Percentiles rank a stretch among this genome's conserved stretches.
phyloP scores from a whole-genome alignment of 805 yeast genomes.

The Torulaspora maleeae region DNA sequence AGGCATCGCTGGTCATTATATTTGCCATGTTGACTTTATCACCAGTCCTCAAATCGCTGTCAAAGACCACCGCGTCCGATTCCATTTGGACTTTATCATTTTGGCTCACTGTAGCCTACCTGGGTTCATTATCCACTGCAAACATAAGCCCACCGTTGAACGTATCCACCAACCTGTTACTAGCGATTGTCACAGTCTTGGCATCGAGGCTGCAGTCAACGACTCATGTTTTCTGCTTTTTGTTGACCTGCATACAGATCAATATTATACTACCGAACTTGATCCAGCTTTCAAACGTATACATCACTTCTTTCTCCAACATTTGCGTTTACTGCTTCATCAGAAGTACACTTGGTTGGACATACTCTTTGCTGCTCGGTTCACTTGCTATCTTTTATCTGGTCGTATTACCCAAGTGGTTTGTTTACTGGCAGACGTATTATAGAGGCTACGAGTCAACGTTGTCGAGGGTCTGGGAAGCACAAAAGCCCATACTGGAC shows the following conservation, averaged over 20 bases:
- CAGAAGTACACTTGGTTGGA: constrained; percentile 21
- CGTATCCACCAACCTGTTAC: constrained; percentile 73
- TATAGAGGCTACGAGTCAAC: constrained; percentile 20
- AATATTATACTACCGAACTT: constrained; percentile 32
- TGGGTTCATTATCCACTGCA: constrained; percentile 33
- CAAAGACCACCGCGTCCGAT: constrained; percentile 85
- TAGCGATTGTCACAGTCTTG: constrained; percentile 81
- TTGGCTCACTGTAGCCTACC: constrained; percentile 68
- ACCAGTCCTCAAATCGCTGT: constrained; percentile 84
- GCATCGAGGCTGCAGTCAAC: constrained; percentile 82
- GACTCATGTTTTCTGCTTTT: constrained; percentile 75
- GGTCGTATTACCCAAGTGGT: constrained; percentile 26
- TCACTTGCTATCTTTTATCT: constrained; percentile 19
- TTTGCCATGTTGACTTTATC: constrained; percentile 72
- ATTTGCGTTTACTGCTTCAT: constrained; percentile 26
- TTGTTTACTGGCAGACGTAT: constrained; percentile 32
- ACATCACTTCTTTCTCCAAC: constrained; percentile 20
- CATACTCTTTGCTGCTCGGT: constrained; percentile 20
- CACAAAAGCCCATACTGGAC: constrained; percentile 20
- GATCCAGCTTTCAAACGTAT: constrained; percentile 15
- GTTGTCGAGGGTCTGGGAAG: constrained; percentile 23
- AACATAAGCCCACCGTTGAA: constrained; percentile 39
- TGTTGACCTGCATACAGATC: constrained; percentile 44
- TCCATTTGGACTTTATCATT: constrained; percentile 90
- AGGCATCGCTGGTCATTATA: constrained; percentile 64